Evolutionary conservation across 768 basidiomycete genomes (phyloP), one percentile per base, ranked within the genome.

Genomic region (Tylopilus balloui): DNA sequence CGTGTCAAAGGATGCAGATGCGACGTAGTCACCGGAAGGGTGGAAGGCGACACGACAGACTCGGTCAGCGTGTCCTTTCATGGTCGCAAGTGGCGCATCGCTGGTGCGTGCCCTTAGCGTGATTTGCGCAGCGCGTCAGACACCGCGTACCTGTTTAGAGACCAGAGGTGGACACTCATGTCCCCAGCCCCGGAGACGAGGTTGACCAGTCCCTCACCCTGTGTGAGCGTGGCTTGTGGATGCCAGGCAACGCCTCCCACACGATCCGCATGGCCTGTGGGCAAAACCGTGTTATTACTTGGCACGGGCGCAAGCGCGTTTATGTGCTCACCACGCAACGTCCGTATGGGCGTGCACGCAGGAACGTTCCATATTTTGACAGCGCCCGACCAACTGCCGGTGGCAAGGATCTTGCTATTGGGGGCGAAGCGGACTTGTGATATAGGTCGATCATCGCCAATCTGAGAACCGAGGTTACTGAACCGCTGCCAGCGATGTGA

Each of bases 241-340:
- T 99, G 94, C 96, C 96, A 99, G 32, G 94, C 93, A 38, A 97
- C 85, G 17, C 96, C 96, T 42, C 96, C 92, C 24, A 98, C 84
- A 44, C 88, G 84, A 62, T 98, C 95, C 31, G 75, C 79, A 60
- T 97, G 94, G 7, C 90, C 92, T 91, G 55, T 36, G 35, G 42
- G 11, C 28, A 45, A 11, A 37, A 46, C 42, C 6, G 21, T 37
- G 12, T 60, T 39, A 55, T 50, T 48, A 52, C 19, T 42, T 36
- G 40, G 36, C 23, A 21, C 15, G 15, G 13, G 40, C 35, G 5
- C 32, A 34, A 31, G n/a, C n/a, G 2, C 13, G 36, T 21, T n/a
- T 10, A 11, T 36, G 32, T 7, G 53, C 73, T 48, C 40, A 85
- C 92, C 92, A 70, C 87, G 75, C 47, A 92, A 69, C 19, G 88